A percentile compares a stretch with the other conserved stretches of the same genome.
These are phyloP conservation scores for Camelina neglecta DNA, from an alignment of 345 rosid species.

Conservation along the genomic window DNA sequence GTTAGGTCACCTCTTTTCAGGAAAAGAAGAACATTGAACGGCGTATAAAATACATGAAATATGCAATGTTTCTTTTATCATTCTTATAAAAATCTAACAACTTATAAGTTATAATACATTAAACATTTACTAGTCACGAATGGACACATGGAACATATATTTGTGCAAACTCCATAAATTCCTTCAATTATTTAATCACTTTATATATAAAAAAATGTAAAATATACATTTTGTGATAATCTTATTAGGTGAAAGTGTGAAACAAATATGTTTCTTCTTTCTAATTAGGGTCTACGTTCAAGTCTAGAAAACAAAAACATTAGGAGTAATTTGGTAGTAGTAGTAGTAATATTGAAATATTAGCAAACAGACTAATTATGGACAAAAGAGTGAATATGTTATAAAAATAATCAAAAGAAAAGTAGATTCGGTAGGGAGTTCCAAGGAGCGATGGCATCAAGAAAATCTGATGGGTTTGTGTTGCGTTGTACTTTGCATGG, in stretches of 20 bases:
- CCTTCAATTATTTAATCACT: background rate
- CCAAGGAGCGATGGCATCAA: slow-evolving; percentile 35
- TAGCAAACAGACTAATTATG: slow-evolving; percentile 17
- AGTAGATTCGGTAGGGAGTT: slow-evolving; percentile 38
- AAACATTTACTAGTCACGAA: background rate
- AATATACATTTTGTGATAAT: background rate
- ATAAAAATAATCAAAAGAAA: background rate
- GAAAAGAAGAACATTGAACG: slow-evolving; percentile 13
- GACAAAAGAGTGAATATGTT: background rate
- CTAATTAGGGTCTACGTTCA: background rate
- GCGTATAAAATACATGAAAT: background rate
- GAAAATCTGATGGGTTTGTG: slow-evolving; percentile 30
- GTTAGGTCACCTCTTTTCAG: slow-evolving; percentile 41
- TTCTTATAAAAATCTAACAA: background rate
- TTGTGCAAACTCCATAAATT: slow-evolving; percentile 5
- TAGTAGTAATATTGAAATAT: background rate
- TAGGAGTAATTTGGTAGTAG: background rate
- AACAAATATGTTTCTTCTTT: background rate
- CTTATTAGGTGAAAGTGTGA: background rate
- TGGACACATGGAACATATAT: background rate
- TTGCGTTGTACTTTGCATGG: slow-evolving; percentile 45
- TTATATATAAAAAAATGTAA: no score
- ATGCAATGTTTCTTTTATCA: slow-evolving; percentile 1
- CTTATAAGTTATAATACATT: slow-evolving; percentile 4
- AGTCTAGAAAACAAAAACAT: background rate